Conservation (phyloP, 371 early-diverging fungal genomes). For the Polyrhizophydium stewartii region DNA sequence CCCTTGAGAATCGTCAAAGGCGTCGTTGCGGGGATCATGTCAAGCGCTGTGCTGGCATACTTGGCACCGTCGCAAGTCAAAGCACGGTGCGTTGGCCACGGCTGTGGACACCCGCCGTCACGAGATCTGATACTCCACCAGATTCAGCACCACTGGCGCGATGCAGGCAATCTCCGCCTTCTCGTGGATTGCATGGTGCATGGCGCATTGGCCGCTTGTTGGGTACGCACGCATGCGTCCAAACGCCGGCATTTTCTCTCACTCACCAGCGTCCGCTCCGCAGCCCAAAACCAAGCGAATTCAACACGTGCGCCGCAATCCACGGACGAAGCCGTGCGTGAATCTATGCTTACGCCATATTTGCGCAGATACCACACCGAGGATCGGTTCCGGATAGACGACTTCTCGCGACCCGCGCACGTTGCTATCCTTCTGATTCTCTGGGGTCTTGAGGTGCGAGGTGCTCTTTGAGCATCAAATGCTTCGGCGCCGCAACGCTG, state of each 20-base stretch:
- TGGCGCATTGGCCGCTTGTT: constrained; percentile 20
- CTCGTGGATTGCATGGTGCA: constrained; percentile 14
- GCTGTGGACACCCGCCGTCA: no score
- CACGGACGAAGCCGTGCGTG: neutral
- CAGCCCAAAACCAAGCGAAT: constrained; percentile 14
- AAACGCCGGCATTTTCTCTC: no score
- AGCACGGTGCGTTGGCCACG: neutral
- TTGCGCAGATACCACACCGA: constrained; percentile 28
- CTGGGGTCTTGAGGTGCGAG: constrained; percentile 12
- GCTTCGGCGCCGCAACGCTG: no score
- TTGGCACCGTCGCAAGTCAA: constrained; percentile 5
- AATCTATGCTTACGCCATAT: no score
- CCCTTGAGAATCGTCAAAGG: neutral
- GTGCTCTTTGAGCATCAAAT: no score
- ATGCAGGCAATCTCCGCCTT: constrained; percentile 11
- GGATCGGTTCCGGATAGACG: constrained; percentile 21
- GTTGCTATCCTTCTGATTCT: constrained; percentile 11
- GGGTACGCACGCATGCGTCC: constrained; percentile 1
- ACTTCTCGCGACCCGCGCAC: constrained; percentile 21
- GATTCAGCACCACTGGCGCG: neutral
- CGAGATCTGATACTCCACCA: neutral
- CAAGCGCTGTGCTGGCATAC: constrained; percentile 11
- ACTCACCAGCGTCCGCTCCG: no score
- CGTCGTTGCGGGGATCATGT: constrained; percentile 8
- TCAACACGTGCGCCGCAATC: constrained; percentile 8